These are phyloP conservation scores for Solanum hybrid DNA, from an alignment of 305 asterid genomes.

Conservation along the genomic window DNA sequence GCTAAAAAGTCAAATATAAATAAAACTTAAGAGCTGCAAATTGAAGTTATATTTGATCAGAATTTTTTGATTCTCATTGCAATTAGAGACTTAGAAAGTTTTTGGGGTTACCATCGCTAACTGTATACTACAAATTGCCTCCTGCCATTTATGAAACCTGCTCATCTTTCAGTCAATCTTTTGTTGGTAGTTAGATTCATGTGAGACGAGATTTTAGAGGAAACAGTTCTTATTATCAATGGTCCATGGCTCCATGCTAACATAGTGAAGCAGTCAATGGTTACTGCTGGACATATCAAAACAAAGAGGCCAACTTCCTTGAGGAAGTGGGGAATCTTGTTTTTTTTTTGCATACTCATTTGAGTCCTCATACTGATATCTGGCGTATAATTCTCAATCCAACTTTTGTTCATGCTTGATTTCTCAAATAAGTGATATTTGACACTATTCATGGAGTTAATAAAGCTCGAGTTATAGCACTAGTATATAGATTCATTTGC, in stretches of 20 bases:
- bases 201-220: neutral
- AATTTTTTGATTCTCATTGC: neutral
- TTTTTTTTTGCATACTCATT: neutral
- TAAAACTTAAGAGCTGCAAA: neutral
- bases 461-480: neutral
- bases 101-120: neutral
- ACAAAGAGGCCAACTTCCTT: neutral
- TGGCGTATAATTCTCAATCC: neutral
- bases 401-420: neutral
- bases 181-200: neutral
- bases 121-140: neutral
- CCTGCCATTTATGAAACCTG: neutral
- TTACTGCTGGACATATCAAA: neutral
- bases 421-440: constrained; percentile 4
- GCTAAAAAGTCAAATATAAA: neutral
- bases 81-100: neutral
- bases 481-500: neutral
- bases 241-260: neutral
- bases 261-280: neutral
- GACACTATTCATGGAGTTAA: neutral
- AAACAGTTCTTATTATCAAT: neutral
- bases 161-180: neutral
- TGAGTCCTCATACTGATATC: neutral
- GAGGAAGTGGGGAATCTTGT: neutral
- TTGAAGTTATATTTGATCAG: neutral